Evolutionary conservation across 1,284 basidiomycete genomes (phyloP).

Genomic region (Entoloma clypeatum): DNA sequence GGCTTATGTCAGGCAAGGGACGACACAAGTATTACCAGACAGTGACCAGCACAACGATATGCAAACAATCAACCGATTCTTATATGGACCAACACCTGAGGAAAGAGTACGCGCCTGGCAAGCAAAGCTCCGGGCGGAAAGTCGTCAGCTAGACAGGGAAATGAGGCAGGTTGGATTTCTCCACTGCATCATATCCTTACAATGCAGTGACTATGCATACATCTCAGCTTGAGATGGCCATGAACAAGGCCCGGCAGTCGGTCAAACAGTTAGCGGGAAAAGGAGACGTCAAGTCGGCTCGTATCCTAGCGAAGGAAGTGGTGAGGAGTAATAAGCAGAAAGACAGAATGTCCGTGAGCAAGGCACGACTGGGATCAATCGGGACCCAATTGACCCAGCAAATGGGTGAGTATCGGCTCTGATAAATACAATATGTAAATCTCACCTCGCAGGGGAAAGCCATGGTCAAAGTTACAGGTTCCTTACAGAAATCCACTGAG

Average conservation of each 20-base stretch:
- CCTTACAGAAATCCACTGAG: constrained; percentile 95
- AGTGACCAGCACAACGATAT: constrained; percentile 41
- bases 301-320: constrained; percentile 91
- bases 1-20: too few species aligned
- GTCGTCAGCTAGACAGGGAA: constrained; percentile 83
- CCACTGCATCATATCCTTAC: constrained; percentile 15
- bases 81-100: constrained; percentile 94
- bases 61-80: constrained; percentile 86
- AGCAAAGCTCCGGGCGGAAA: constrained; percentile 73
- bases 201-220: constrained; percentile 21
- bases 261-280: constrained; percentile 91
- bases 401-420: constrained; percentile 62
- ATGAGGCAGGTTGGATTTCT: constrained; percentile 78
- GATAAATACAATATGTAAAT: neutral
- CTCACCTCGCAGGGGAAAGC: constrained; percentile 49
- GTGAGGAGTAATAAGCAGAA: constrained; percentile 95
- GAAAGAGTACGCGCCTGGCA: constrained; percentile 91
- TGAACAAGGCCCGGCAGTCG: constrained; percentile 74
- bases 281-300: constrained; percentile 90
- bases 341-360: constrained; percentile 86
- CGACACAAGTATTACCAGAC: too few species aligned
- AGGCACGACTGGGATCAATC: constrained; percentile 92
- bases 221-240: constrained; percentile 76
- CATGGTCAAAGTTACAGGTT: constrained; percentile 95
- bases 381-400: constrained; percentile 90